Base-by-base conservation (phyloP, 169 alveolate genomes). In the Cardiosporidium cionae region DNA sequence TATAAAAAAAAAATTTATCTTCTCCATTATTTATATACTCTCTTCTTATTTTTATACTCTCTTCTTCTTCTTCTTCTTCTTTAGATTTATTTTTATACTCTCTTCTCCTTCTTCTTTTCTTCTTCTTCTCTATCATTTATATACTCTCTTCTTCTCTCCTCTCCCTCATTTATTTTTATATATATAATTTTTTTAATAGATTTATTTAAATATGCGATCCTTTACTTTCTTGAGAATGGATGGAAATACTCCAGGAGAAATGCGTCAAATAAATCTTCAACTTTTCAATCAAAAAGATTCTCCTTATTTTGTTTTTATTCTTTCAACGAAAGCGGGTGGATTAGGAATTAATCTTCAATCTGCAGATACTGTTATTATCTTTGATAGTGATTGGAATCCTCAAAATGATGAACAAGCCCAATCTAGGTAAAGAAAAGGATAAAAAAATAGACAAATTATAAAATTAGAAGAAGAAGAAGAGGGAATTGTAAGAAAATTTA, bases 291-390 rank as follows among this genome's bases (percentile, higher is more conserved):
- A 82, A 29, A 86, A 78, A 37, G 79, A 86, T 70, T 79, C 92
- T 32, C 91, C 86, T 3, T 88, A 86, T 68, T 95, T 93, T 82
- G 90, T 91, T 22, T 92, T 92, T 80, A 79, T 93, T 33, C 77
- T 92, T 2, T 88, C 96, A 28, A 95, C 97, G 1, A 72, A 95
- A 65, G 96, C 97, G 0, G 97, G 97, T 32, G 97, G 97, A 0
- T 84, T 92, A 34, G 98, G 98, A 44, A 92, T 96, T 25, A 96
- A 93, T 65, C 82, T 96, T 37, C 94, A 94, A n/a, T 93, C 93
- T n/a, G 98, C 99, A 27, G 99, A 96, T 84, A 94, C 98, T 4
- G 98, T 96, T n/a, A 93, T 95, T 52, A 91, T 95, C 75, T 95
- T 92, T 78, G 99, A 95, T 83, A 91, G 93, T 72, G 99, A 95